These are phyloP conservation scores for Penicillium waksmanii DNA, from an alignment of 495 filamentous ascomycete species.

Conservation along the genomic window DNA sequence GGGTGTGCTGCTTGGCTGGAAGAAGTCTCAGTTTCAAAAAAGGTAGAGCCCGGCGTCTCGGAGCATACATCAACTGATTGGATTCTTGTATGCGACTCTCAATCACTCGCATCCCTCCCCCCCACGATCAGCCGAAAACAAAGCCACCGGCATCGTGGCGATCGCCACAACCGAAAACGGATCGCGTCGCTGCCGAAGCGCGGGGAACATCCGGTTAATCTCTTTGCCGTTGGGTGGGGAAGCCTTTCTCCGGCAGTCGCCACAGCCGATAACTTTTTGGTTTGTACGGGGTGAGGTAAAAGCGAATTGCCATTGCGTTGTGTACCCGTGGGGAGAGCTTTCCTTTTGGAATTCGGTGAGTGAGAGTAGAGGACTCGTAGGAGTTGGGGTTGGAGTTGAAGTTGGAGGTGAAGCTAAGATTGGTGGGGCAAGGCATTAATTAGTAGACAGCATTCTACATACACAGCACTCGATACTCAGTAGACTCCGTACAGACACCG, in stretches of 20 bases:
- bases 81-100: background rate
- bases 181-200: conserved; percentile 6
- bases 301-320: conserved; percentile 3
- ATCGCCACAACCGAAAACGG: conserved; percentile 16
- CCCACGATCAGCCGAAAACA: background rate
- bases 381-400: too few relatives aligned
- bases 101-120: background rate
- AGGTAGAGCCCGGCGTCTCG: background rate
- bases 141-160: conserved; percentile 8
- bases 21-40: background rate
- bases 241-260: conserved; percentile 10
- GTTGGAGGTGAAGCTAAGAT: too few relatives aligned
- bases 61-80: background rate
- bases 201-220: conserved; percentile 7
- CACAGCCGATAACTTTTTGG: conserved; percentile 4
- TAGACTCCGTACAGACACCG: too few relatives aligned
- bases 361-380: background rate
- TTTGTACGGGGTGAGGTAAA: background rate
- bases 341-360: background rate
- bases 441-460: too few relatives aligned
- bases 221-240: conserved; percentile 17
- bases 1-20: background rate
- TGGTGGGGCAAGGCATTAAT: too few relatives aligned
- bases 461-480: too few relatives aligned
- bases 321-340: conserved; percentile 1